Evolutionary conservation across 2,329 filamentous ascomycete genomes (phyloP).

Genomic region (Botrytis porri): DNA sequence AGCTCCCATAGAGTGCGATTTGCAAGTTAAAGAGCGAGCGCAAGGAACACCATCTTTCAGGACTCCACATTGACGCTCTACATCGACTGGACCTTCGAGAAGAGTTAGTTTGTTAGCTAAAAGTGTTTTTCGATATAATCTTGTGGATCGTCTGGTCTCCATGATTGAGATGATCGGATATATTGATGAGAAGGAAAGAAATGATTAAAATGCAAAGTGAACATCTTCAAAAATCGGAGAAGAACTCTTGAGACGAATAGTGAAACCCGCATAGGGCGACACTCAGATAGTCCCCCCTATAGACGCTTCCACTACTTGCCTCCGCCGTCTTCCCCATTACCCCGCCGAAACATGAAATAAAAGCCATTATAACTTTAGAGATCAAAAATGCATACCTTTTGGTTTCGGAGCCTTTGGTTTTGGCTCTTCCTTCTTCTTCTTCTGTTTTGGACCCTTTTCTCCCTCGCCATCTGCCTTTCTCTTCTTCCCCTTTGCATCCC

Average conservation of each 20-base stretch:
- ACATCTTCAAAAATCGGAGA: background rate
- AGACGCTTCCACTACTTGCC: background rate
- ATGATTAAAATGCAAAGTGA: background rate
- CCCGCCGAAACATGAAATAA: background rate
- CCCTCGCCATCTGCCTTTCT: slow-evolving; percentile 71
- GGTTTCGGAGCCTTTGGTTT: slow-evolving; percentile 81
- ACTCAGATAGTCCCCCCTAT: background rate
- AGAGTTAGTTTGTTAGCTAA: slow-evolving; percentile 12
- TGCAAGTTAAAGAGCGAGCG: slow-evolving; percentile 86
- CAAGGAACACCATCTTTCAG: slow-evolving; percentile 82
- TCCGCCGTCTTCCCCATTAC: background rate
- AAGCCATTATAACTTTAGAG: background rate
- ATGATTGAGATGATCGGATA: background rate
- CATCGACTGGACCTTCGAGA: slow-evolving; percentile 72
- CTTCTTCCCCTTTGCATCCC: slow-evolving; percentile 65
- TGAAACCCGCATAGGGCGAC: background rate
- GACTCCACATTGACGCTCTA: slow-evolving; percentile 91
- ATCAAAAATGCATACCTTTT: slow-evolving; percentile 56
- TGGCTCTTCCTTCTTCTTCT: slow-evolving; percentile 93
- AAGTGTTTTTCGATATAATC: slow-evolving; percentile 9
- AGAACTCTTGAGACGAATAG: background rate
- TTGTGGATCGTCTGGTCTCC: background rate
- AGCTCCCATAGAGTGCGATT: slow-evolving; percentile 91
- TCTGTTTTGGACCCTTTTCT: slow-evolving; percentile 81
- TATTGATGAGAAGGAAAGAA: background rate